A percentile compares a stretch with the other conserved stretches of the same genome.
Evolutionary conservation across 257 asterid species (phyloP).

Genomic region (Solanum bulbocastanum): DNA sequence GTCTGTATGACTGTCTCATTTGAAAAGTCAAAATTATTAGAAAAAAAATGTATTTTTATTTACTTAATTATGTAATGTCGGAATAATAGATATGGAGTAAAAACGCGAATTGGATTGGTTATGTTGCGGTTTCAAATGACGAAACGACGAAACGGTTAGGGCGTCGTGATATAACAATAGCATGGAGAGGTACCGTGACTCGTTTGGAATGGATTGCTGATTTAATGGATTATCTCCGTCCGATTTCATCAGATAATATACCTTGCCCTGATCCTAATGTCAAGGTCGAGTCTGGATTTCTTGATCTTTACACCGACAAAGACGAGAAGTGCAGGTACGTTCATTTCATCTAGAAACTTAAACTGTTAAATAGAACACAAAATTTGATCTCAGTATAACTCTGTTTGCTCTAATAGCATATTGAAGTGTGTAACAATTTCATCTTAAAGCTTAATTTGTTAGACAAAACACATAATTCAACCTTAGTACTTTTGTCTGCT

Average conservation of each 20-base stretch:
- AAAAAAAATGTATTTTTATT: not conserved
- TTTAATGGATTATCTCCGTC: slow-evolving; percentile 21
- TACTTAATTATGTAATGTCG: not conserved
- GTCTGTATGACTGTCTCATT: not conserved
- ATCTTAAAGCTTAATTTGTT: too few species aligned
- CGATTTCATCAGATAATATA: slow-evolving; percentile 14
- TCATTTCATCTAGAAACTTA: too few species aligned
- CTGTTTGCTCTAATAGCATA: too few species aligned
- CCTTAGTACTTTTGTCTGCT: not conserved
- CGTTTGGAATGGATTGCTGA: slow-evolving; percentile 36
- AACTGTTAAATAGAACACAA: too few species aligned
- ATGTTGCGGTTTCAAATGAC: slow-evolving; percentile 29
- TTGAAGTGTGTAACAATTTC: too few species aligned
- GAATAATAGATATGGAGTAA: slow-evolving; percentile 20
- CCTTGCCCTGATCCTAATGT: slow-evolving; percentile 26
- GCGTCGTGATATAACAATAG: slow-evolving; percentile 29
- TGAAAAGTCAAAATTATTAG: not conserved
- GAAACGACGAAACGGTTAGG: slow-evolving; percentile 27
- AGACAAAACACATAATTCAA: too few species aligned
- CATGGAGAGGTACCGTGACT: slow-evolving; percentile 50
- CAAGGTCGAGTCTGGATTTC: slow-evolving; percentile 35
- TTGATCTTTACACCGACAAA: slow-evolving; percentile 32
- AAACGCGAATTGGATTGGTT: slow-evolving; percentile 45
- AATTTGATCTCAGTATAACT: too few species aligned
- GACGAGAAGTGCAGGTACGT: slow-evolving; percentile 4